Evolutionary conservation across 164 flowering plant species (phyloP).

Genomic region (Vitis riparia): DNA sequence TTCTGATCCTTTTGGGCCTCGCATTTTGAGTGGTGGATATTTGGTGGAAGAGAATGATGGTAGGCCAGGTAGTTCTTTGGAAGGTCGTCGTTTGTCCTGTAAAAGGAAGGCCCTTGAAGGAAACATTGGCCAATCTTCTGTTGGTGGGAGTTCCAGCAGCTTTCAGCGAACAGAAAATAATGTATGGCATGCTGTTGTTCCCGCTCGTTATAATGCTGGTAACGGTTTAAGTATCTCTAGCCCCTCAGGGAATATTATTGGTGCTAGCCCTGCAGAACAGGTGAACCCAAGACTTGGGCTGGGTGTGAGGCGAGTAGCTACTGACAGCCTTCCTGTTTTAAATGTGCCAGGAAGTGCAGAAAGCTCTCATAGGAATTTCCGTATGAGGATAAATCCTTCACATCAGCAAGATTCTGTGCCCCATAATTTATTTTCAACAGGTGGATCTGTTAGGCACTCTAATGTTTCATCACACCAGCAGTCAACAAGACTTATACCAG

Average conservation of each 20-base stretch:
- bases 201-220: slow-evolving; percentile 26
- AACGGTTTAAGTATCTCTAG: slow-evolving; percentile 30
- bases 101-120: slow-evolving; percentile 79
- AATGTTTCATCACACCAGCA: slow-evolving; percentile 23
- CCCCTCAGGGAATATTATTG: slow-evolving; percentile 21
- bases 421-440: slow-evolving; percentile 21
- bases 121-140: slow-evolving; percentile 58
- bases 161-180: slow-evolving; percentile 46
- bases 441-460: slow-evolving; percentile 23
- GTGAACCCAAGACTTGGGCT: slow-evolving; percentile 36
- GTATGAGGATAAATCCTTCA: slow-evolving; percentile 43
- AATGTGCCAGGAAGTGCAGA: slow-evolving; percentile 21
- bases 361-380: slow-evolving; percentile 37
- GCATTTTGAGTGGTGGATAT: slow-evolving; percentile 42
- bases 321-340: slow-evolving; percentile 23
- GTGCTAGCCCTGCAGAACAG: slow-evolving; percentile 27
- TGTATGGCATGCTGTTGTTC: slow-evolving; percentile 35
- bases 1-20: slow-evolving; percentile 35
- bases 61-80: slow-evolving; percentile 57
- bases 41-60: slow-evolving; percentile 41
- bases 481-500: slow-evolving; percentile 23
- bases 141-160: slow-evolving; percentile 41
- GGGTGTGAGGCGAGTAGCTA: slow-evolving; percentile 24
- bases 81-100: slow-evolving; percentile 58
- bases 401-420: slow-evolving; percentile 29